Conservation (phyloP, 345 rosid species). For the Salix purpurea region DNA sequence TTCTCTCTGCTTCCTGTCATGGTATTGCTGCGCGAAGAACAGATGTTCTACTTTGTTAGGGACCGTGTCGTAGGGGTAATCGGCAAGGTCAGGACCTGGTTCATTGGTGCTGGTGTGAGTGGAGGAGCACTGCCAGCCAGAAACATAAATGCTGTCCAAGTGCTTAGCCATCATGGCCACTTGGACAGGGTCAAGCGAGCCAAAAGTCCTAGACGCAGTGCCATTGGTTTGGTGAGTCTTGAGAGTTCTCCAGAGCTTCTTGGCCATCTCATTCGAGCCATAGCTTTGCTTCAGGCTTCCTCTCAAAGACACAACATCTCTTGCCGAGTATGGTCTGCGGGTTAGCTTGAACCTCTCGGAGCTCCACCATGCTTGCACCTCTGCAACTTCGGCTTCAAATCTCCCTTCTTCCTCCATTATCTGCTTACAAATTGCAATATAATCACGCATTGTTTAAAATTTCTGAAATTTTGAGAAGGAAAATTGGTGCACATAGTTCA, state of each 20-base stretch:
- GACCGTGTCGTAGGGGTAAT: constrained; percentile 91
- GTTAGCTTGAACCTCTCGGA: constrained; percentile 94
- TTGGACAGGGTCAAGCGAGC: constrained; percentile 91
- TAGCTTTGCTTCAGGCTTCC: constrained; percentile 77
- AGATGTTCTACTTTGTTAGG: constrained; percentile 95
- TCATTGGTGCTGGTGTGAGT: constrained; percentile 86
- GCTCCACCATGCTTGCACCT: constrained; percentile 97
- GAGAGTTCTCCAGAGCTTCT: constrained; percentile 86
- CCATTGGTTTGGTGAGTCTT: constrained; percentile 84
- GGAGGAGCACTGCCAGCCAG: constrained; percentile 99
- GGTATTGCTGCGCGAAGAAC: constrained; percentile 89
- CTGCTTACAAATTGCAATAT: constrained; percentile 20
- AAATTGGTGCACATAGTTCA: not conserved
- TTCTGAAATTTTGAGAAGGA: too few species aligned
- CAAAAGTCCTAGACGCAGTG: constrained; percentile 88
- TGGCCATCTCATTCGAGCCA: constrained; percentile 85
- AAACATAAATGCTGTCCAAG: constrained; percentile 80
- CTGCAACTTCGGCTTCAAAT: constrained; percentile 84
- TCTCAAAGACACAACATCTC: constrained; percentile 81
- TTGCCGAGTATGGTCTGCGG: constrained; percentile 69
- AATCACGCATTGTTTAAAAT: not conserved
- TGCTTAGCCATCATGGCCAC: constrained; percentile 97
- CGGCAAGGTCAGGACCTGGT: constrained; percentile 98
- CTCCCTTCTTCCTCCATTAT: constrained; percentile 93
- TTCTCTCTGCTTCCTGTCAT: constrained; percentile 89